Base-by-base conservation (phyloP, 2,329 filamentous ascomycete species). In the Phyllosticta capitalensis region DNA sequence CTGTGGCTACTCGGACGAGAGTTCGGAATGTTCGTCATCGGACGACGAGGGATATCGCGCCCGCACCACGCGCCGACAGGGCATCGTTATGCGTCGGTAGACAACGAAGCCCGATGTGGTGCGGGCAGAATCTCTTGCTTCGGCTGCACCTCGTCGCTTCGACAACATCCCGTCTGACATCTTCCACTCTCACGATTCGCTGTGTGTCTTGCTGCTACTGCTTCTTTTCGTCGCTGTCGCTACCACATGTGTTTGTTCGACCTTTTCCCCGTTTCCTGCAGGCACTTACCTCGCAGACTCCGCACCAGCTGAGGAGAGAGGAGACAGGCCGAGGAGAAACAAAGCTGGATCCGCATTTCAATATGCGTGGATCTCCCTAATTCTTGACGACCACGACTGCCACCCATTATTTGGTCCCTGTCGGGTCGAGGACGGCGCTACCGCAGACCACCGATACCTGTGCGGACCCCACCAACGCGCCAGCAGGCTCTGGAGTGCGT, bases 1-100 rank as follows among this genome's bases (percentile, higher is more conserved):
- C 72, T 96, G 92, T 77, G 89, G 90, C 69, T 94, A 89, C 77
- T 83, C 82, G 64, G 86, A 89, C 68, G 84, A 88, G 62, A 83
- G 80, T 63, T 82, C 79, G 57, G 82, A 83, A 59, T 90, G 86
- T 80, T 90, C 85, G 66, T 87, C 82, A 67, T 86, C 86, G 66
- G 85, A 87, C 64, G 83, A 85, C 68, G 82, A 83, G 65, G 76
- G 76, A 62, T 83, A 86, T 75, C 74, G 79, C 66, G 72, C 75
- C 66, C 76, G 77, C 74, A 71, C 72, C 50, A 78, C 76, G 60
- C 71, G 76, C 63, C 71, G 76, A 63, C 74, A 79, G 62, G 76
- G 76, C 63, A 70, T 79, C 55, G 69, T 78, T 66, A 73, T 79
- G 65, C 70, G 72, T 62, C 58, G 65, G 38, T 73, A 69, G 50